Percentiles rank a stretch among this genome's conserved stretches.
phyloP scores from a whole-genome alignment of 139 green algal genomes.

The Tetradesmus lagerheimii region DNA sequence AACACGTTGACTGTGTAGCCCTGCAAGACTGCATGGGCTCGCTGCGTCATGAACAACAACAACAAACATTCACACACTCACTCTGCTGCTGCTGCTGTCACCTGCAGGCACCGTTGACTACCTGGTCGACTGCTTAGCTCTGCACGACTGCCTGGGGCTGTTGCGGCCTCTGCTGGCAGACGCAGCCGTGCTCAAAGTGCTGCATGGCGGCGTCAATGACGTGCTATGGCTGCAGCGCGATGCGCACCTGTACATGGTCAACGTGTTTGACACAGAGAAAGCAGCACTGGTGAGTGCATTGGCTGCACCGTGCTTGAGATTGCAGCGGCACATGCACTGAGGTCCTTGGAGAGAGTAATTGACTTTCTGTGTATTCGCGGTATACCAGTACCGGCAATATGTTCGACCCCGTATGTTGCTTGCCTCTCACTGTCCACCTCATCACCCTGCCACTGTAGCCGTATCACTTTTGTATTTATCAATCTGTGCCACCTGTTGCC shows the following conservation, averaged over 20 bases:
- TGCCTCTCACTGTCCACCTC: too few species aligned
- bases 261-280: constrained; percentile 90
- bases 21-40: constrained; percentile 70
- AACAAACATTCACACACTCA: background rate
- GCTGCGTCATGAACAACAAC: constrained; percentile 40
- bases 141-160: constrained; percentile 70
- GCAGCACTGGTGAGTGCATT: constrained; percentile 65
- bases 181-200: constrained; percentile 60
- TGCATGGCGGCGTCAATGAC: constrained; percentile 87
- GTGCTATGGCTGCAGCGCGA: constrained; percentile 89
- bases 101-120: constrained; percentile 65
- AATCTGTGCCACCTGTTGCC: background rate
- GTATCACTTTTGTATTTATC: background rate
- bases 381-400: too few species aligned
- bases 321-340: too few species aligned
- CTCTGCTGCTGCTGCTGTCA: background rate
- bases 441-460: background rate
- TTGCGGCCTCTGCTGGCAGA: constrained; percentile 71
- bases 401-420: too few species aligned
- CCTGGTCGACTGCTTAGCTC: constrained; percentile 77
- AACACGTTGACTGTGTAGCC: constrained; percentile 77
- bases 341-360: too few species aligned
- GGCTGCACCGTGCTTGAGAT: background rate
- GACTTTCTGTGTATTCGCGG: too few species aligned
- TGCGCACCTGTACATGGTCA: constrained; percentile 80